phyloP scores from a whole-genome alignment of 2,329 filamentous ascomycete genomes.

The Neophaeococcomyces aloes region DNA sequence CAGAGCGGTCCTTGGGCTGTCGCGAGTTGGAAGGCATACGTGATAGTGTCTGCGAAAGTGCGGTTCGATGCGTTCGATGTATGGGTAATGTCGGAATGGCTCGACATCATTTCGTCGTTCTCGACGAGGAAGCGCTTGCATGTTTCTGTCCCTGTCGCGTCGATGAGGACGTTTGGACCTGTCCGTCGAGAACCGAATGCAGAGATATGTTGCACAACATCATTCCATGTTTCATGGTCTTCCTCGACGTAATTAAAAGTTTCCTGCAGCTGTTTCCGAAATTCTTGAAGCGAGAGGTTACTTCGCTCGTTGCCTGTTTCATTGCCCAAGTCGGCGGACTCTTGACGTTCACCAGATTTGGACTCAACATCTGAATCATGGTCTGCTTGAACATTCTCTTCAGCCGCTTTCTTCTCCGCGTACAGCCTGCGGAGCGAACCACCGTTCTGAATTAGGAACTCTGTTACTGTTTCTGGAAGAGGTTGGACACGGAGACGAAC shows the following conservation, averaged over 20 bases:
- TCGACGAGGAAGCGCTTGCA: constrained; percentile 54
- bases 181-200: constrained; percentile 78
- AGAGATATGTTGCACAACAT: constrained; percentile 67
- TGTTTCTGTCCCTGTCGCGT: constrained; percentile 61
- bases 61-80: constrained; percentile 40
- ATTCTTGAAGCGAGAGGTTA: constrained; percentile 60
- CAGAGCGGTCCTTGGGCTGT: constrained; percentile 83
- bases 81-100: constrained; percentile 16
- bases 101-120: constrained; percentile 19
- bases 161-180: constrained; percentile 82
- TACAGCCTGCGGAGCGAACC: constrained; percentile 71
- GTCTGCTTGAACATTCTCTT: constrained; percentile 29
- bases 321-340: constrained; percentile 30
- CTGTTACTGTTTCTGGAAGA: constrained; percentile 64
- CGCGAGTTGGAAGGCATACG: constrained; percentile 87
- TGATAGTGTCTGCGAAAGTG: constrained; percentile 80
- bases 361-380: constrained; percentile 27
- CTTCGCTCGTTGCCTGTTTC: constrained; percentile 48
- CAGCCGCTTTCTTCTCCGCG: constrained; percentile 52
- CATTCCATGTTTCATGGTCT: constrained; percentile 65
- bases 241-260: constrained; percentile 62
- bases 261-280: constrained; percentile 60
- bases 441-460: constrained; percentile 73
- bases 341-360: constrained; percentile 11
- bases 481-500: constrained; percentile 68